These are phyloP conservation scores for Cladosporium sp. DNA, from an alignment of 2,329 filamentous ascomycete genomes.

Conservation along the genomic window DNA sequence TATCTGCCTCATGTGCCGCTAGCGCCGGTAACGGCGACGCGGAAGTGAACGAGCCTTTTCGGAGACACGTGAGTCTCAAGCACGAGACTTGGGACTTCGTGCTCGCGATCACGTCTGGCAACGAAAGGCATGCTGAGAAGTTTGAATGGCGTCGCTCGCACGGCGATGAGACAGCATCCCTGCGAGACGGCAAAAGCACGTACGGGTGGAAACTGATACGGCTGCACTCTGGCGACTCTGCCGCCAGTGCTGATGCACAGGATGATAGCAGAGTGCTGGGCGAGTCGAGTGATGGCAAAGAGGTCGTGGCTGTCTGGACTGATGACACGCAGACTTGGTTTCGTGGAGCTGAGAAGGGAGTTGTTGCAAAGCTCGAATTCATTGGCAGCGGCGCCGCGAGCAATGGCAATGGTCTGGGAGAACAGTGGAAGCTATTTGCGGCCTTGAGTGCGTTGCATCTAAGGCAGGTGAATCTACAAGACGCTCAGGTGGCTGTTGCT, in stretches of 20 bases:
- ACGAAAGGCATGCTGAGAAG: constrained; percentile 6
- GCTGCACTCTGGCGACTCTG: constrained; percentile 8
- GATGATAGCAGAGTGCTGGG: background rate
- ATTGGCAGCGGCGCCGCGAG: constrained; percentile 14
- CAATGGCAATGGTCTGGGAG: constrained; percentile 12
- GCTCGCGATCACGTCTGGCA: background rate
- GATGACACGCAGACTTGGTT: constrained; percentile 15
- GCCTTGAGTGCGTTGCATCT: constrained; percentile 15
- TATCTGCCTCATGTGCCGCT: background rate
- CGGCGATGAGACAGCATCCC: constrained; percentile 16
- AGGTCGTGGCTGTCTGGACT: constrained; percentile 19
- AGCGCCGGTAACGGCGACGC: background rate
- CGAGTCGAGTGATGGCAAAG: constrained; percentile 19
- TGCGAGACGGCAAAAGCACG: constrained; percentile 13
- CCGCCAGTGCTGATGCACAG: background rate
- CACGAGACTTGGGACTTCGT: constrained; percentile 3
- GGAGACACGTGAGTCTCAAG: background rate
- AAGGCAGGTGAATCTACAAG: constrained; percentile 4
- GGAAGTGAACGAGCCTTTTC: background rate
- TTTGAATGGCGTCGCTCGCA: constrained; percentile 20
- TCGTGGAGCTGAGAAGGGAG: constrained; percentile 14
- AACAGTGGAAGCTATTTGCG: constrained; percentile 16
- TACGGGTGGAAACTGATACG: constrained; percentile 20
- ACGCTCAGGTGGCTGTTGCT: background rate
- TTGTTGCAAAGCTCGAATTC: constrained; percentile 18